Base-by-base conservation (phyloP, 768 basidiomycete genomes). In the Boletales sp. region DNA sequence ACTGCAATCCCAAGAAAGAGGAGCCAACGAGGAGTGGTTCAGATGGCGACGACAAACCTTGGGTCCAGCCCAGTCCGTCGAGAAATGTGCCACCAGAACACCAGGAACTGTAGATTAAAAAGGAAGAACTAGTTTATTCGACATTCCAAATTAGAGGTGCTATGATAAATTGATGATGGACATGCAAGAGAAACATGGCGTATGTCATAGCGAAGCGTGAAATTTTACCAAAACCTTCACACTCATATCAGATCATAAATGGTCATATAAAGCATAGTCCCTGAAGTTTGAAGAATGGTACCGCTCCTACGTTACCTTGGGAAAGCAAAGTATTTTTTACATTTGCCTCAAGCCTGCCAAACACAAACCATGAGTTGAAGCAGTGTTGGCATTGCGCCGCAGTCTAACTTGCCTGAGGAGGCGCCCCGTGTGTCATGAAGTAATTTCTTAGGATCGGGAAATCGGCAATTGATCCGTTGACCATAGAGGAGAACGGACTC, bases 361-460 rank as follows among this genome's bases (percentile, higher is more conserved):
- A 49, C 55, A 43, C 44, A 52, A 57, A 39, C 44, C 64, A 58
- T 51, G 62, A 55, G 57, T 59, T 48, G 17, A 19, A 54, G 53
- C 43, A 36, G 42, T 55, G 56, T 31, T 32, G n/a, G 41, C 28
- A 33, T 34, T 49, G 47, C 48, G 48, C 51, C 63, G 51, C 47
- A 57, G 57, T 62, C 44, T 55, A 72, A 70, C 66, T 69, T 64
- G 56, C 64, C 59, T 68, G 65, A 46, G 57, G 49, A 47, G 83
- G 81, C 12, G 78, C 77, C 30, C 76, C 76, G 61, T 86, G 84
- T 37, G 81, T 86, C 59, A 82, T 70, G 49, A 91, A 78, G 64
- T 83, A 89, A 64, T 91, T 91, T 64, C 87, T 84, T 53, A 91
- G 66, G 54, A 91, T 79, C 3, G 89, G 85, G 56, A 89, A 91